Conservation (phyloP, 805 yeast species). For the Kockiozyma suomiensis region DNA sequence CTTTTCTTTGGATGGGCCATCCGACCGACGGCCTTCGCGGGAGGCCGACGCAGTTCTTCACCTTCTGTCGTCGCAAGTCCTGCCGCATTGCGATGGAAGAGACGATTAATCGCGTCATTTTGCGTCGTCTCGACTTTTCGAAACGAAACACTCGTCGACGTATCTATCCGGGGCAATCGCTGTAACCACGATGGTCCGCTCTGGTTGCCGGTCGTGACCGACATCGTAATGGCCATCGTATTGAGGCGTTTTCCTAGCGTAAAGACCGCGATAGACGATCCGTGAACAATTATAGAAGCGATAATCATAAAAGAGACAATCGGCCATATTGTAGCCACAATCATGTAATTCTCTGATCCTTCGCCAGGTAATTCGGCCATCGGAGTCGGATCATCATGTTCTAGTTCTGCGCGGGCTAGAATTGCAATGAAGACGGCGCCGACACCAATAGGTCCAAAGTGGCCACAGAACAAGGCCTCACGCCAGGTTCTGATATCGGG, state of each 20-base stretch:
- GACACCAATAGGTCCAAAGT: slow-evolving; percentile 95
- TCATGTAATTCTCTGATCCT: slow-evolving; percentile 56
- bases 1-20: slow-evolving; percentile 18
- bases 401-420: slow-evolving; percentile 72
- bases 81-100: slow-evolving; percentile 20
- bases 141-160: slow-evolving; percentile 76
- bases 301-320: slow-evolving; percentile 76
- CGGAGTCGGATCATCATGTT: slow-evolving; percentile 62
- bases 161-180: slow-evolving; percentile 78
- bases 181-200: slow-evolving; percentile 77
- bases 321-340: slow-evolving; percentile 77
- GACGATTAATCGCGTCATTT: slow-evolving; percentile 17
- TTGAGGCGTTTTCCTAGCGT: slow-evolving; percentile 83
- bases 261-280: slow-evolving; percentile 81
- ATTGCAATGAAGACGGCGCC: slow-evolving; percentile 88
- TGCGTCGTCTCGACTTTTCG: slow-evolving; percentile 77
- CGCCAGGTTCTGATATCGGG: slow-evolving; percentile 92
- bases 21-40: slow-evolving; percentile 31
- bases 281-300: slow-evolving; percentile 86
- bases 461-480: slow-evolving; percentile 92
- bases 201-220: slow-evolving; percentile 72
- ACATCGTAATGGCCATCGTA: slow-evolving; percentile 89
- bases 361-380: slow-evolving; percentile 51
- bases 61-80: neutral
- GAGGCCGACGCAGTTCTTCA: slow-evolving; percentile 18